A percentile compares a stretch with the other conserved stretches of the same genome.
Conservation (phyloP, 2,329 filamentous ascomycete species). For the Phyllosticta paracitricarpa region DNA sequence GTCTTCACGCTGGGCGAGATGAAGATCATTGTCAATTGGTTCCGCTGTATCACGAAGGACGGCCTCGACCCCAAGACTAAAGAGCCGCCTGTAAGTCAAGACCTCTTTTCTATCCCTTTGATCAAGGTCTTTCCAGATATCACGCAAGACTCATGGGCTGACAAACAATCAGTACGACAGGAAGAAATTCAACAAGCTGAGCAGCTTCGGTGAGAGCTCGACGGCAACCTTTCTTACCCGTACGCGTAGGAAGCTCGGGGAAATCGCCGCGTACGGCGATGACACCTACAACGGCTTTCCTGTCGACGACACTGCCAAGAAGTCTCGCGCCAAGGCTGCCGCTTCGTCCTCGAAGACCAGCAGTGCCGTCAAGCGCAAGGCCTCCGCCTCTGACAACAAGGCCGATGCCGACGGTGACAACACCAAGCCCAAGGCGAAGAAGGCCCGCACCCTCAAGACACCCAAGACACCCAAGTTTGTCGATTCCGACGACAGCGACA, state of each 20-base stretch:
- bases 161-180: no score
- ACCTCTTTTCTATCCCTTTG: no score
- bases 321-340: background rate
- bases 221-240: no score
- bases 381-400: background rate
- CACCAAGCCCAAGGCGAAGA: background rate
- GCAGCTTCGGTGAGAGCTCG: no score
- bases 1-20: no score
- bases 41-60: no score
- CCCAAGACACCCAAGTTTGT: conserved; percentile 28
- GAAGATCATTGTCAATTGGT: no score
- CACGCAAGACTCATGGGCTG: no score
- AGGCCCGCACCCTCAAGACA: conserved; percentile 12
- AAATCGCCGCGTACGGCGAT: background rate
- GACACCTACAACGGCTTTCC: background rate
- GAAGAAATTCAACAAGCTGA: no score
- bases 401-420: background rate
- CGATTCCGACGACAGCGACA: conserved; percentile 51
- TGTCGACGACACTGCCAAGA: background rate
- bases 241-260: background rate
- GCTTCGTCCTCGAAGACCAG: background rate
- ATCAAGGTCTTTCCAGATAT: no score
- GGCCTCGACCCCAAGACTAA: no score
- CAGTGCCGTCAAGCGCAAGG: background rate
- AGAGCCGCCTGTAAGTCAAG: no score